Percentiles rank a stretch among this genome's conserved stretches.
phyloP scores from a whole-genome alignment of 2,329 filamentous ascomycete genomes.

The Colletotrichum scovillei region DNA sequence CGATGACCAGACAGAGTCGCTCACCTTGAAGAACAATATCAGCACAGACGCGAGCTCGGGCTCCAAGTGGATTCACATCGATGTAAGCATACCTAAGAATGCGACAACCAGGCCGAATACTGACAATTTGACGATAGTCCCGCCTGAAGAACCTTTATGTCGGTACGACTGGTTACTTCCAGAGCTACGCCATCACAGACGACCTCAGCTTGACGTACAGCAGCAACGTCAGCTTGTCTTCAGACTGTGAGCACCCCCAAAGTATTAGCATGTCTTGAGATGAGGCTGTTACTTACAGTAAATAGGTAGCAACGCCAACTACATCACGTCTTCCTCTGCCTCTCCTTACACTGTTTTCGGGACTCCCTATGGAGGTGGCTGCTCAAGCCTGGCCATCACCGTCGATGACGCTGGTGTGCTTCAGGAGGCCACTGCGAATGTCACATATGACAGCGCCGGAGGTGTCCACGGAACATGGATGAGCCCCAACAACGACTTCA shows the following conservation, averaged over 20 bases:
- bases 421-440: constrained; percentile 32
- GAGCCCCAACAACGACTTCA: constrained; percentile 39
- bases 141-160: constrained; percentile 26
- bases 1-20: constrained; percentile 38
- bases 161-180: constrained; percentile 23
- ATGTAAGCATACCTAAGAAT: constrained; percentile 5
- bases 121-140: background rate
- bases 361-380: constrained; percentile 38
- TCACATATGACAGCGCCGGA: constrained; percentile 36
- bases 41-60: constrained; percentile 35
- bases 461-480: constrained; percentile 42
- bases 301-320: constrained; percentile 34
- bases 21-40: constrained; percentile 39
- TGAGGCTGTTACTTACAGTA: background rate
- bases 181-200: constrained; percentile 25
- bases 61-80: constrained; percentile 39
- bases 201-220: constrained; percentile 19
- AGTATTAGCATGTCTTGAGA: too few species aligned
- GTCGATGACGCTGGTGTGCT: constrained; percentile 38
- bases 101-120: background rate
- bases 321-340: constrained; percentile 35
- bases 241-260: constrained; percentile 27
- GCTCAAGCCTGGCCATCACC: constrained; percentile 37
- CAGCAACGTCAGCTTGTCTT: constrained; percentile 21
- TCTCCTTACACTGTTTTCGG: constrained; percentile 40